phyloP scores from a whole-genome alignment of 208 protist species.

The Wallacemonas sp. region DNA sequence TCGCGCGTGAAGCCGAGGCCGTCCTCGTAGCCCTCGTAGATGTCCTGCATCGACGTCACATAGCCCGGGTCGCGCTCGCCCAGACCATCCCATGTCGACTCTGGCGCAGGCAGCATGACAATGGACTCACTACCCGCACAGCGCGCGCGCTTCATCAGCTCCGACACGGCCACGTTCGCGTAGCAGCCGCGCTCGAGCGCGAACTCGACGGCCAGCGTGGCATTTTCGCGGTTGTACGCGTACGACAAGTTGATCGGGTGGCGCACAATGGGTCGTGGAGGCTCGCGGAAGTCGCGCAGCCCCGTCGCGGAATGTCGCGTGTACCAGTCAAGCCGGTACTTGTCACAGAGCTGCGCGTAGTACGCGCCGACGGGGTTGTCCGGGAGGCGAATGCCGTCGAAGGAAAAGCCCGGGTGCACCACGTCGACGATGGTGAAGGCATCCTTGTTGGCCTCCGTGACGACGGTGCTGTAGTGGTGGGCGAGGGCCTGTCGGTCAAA shows the following conservation, averaged over 20 bases:
- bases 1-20: constrained; percentile 71
- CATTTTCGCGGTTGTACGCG: constrained; percentile 44
- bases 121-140: constrained; percentile 75
- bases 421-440: constrained; percentile 71
- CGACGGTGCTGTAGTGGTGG: constrained; percentile 41
- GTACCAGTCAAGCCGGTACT: constrained; percentile 79
- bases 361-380: constrained; percentile 67
- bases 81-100: constrained; percentile 49
- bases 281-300: constrained; percentile 78
- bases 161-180: constrained; percentile 84
- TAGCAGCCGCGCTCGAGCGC: constrained; percentile 85
- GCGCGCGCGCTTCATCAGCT: constrained; percentile 72
- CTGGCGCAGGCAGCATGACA: constrained; percentile 52
- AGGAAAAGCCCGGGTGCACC: constrained; percentile 83
- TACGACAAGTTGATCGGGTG: constrained; percentile 68
- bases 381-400: constrained; percentile 68
- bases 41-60: constrained; percentile 80
- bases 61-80: constrained; percentile 73
- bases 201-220: constrained; percentile 65
- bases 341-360: constrained; percentile 73
- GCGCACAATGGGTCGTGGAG: constrained; percentile 78
- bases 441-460: constrained; percentile 36
- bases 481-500: constrained; percentile 11
- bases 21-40: constrained; percentile 81
- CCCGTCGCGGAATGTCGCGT: constrained; percentile 58